phyloP scores from a whole-genome alignment of 2,329 filamentous ascomycete species.

The Fonsecaea nubica region DNA sequence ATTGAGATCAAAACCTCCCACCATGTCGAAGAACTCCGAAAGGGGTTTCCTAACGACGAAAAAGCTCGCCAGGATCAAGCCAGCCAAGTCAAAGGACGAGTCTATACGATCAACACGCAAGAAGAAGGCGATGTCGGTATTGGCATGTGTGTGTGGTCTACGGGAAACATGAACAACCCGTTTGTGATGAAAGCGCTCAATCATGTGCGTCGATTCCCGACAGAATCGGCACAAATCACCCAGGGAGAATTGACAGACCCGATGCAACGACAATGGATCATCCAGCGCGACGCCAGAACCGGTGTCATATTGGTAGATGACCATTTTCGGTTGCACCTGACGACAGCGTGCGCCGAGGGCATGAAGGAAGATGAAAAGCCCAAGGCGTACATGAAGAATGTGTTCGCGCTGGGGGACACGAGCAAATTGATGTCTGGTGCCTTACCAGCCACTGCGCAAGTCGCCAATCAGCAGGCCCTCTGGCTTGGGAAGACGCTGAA shows the following conservation, averaged over 20 bases:
- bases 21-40: constrained; percentile 61
- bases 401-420: constrained; percentile 64
- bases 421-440: constrained; percentile 57
- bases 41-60: constrained; percentile 53
- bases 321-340: constrained; percentile 62
- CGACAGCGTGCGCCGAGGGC: constrained; percentile 42
- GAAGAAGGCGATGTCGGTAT: constrained; percentile 65
- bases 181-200: constrained; percentile 57
- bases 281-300: constrained; percentile 56
- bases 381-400: constrained; percentile 58
- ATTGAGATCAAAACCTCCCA: constrained; percentile 65
- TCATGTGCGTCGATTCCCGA: constrained; percentile 46
- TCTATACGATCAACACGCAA: constrained; percentile 60
- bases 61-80: constrained; percentile 43
- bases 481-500: constrained; percentile 65
- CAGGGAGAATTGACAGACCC: constrained; percentile 32
- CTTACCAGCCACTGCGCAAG: constrained; percentile 65
- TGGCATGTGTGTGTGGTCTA: constrained; percentile 67
- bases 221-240: constrained; percentile 42
- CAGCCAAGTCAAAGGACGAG: constrained; percentile 52
- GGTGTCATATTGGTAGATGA: constrained; percentile 63
- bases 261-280: constrained; percentile 51
- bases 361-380: constrained; percentile 33
- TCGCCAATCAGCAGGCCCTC: constrained; percentile 63
- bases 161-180: constrained; percentile 63